Percentiles rank a stretch among this genome's conserved stretches.
phyloP scores from a whole-genome alignment of 805 yeast species.

The Yarrowia deformans region DNA sequence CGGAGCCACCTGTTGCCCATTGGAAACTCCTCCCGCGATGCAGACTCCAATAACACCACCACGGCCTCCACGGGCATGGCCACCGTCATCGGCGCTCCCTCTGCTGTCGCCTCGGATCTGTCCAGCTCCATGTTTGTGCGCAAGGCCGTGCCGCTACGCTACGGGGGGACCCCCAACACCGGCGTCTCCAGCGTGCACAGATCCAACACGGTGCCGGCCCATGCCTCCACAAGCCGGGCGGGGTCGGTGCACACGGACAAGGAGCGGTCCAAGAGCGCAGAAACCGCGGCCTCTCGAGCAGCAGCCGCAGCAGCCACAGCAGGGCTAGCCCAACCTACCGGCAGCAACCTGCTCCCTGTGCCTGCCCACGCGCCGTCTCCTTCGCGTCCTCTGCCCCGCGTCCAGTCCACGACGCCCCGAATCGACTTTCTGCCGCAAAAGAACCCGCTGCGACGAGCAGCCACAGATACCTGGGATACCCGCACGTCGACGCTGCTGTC shows the following conservation, averaged over 20 bases:
- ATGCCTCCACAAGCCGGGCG: neutral
- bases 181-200: slow-evolving; percentile 28
- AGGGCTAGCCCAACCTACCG: no score
- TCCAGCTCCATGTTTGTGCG: slow-evolving; percentile 32
- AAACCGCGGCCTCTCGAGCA: neutral
- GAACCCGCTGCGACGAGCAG: slow-evolving; percentile 15
- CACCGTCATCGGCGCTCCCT: slow-evolving; percentile 7
- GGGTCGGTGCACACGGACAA: slow-evolving; percentile 1
- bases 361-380: slow-evolving; percentile 4
- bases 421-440: slow-evolving; percentile 19
- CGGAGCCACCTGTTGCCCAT: slow-evolving; percentile 29
- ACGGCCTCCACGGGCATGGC: slow-evolving; percentile 25
- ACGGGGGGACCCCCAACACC: neutral
- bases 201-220: slow-evolving; percentile 17
- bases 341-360: neutral
- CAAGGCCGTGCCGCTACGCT: slow-evolving; percentile 23
- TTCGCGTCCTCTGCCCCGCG: neutral
- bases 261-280: slow-evolving; percentile 20
- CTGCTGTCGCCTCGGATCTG: slow-evolving; percentile 24
- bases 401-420: neutral
- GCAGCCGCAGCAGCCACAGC: no score
- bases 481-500: slow-evolving; percentile 20
- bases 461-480: slow-evolving; percentile 35
- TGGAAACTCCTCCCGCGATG: slow-evolving; percentile 2
- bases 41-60: neutral